These are phyloP conservation scores for Chaetomiaceae sp. DNA, from an alignment of 2,329 filamentous ascomycete genomes.

Conservation along the genomic window DNA sequence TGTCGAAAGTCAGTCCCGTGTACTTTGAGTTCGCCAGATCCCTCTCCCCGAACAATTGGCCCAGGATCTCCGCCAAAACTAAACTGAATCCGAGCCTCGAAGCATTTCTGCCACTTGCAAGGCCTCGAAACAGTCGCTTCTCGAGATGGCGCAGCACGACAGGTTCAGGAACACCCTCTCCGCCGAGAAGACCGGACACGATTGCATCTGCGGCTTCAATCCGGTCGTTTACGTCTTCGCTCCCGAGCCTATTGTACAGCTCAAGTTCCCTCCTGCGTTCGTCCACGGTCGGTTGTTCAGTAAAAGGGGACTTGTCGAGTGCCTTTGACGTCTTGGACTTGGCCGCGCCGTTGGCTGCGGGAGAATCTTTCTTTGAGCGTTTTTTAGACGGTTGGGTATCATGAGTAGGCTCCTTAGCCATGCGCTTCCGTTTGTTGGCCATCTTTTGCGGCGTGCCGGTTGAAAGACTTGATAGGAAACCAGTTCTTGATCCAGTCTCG, in stretches of 20 bases:
- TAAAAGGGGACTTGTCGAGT: constrained; percentile 44
- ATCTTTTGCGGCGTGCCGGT: constrained; percentile 27
- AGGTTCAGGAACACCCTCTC: constrained; percentile 45
- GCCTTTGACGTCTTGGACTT: constrained; percentile 21
- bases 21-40: constrained; percentile 46
- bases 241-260: constrained; percentile 59
- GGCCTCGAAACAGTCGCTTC: constrained; percentile 73
- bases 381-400: constrained; percentile 34
- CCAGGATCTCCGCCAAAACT: constrained; percentile 75
- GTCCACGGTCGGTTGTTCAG: constrained; percentile 47
- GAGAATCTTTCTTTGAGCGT: constrained; percentile 34
- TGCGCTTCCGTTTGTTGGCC: constrained; percentile 43
- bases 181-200: constrained; percentile 51
- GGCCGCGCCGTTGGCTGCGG: constrained; percentile 22
- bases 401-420: constrained; percentile 29
- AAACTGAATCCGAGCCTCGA: constrained; percentile 86
- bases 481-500: not conserved
- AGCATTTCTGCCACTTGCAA: constrained; percentile 85
- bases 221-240: constrained; percentile 53
- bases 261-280: constrained; percentile 55
- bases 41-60: constrained; percentile 59
- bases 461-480: not conserved
- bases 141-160: constrained; percentile 57
- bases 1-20: constrained; percentile 51
- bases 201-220: constrained; percentile 57